Evolutionary conservation across 139 green algal genomes (phyloP).

Genomic region (Edaphochlamys debaryana): DNA sequence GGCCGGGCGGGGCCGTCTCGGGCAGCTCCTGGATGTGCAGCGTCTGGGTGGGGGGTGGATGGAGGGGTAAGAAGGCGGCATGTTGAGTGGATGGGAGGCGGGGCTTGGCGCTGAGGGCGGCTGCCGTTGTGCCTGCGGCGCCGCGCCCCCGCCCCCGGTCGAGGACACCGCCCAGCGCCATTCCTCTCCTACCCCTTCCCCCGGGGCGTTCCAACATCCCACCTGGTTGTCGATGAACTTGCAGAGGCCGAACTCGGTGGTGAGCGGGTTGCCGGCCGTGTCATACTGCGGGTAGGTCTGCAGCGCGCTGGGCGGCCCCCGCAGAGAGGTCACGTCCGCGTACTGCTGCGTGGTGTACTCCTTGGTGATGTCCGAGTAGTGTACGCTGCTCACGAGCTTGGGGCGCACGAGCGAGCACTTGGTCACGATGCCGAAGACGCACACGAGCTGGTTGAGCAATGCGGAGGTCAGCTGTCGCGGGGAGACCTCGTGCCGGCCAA

Average conservation of each 20-base stretch:
- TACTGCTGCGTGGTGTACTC: slow-evolving; percentile 85
- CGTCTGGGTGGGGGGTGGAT: neutral
- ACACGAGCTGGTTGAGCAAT: slow-evolving; percentile 88
- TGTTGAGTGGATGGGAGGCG: no score
- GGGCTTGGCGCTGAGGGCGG: no score
- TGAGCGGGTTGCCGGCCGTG: slow-evolving; percentile 86
- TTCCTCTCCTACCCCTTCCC: no score
- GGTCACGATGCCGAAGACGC: slow-evolving; percentile 96
- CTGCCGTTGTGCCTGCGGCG: no score
- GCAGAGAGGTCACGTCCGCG: slow-evolving; percentile 88
- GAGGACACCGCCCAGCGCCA: no score
- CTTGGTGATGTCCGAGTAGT: slow-evolving; percentile 88
- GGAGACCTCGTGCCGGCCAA: slow-evolving; percentile 88
- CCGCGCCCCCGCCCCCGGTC: no score
- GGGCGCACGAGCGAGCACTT: slow-evolving; percentile 89
- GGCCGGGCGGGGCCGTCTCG: slow-evolving; percentile 93
- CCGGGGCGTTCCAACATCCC: neutral
- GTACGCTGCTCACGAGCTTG: slow-evolving; percentile 85
- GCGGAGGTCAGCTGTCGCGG: slow-evolving; percentile 84
- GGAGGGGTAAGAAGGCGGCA: no score
- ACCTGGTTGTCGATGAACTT: slow-evolving; percentile 93
- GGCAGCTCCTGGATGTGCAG: slow-evolving; percentile 94
- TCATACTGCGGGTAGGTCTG: slow-evolving; percentile 82
- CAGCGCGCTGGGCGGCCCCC: slow-evolving; percentile 61
- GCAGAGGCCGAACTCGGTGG: slow-evolving; percentile 95